Evolutionary conservation across 768 basidiomycete genomes (phyloP).

Genomic region (Pholiota microspora): DNA sequence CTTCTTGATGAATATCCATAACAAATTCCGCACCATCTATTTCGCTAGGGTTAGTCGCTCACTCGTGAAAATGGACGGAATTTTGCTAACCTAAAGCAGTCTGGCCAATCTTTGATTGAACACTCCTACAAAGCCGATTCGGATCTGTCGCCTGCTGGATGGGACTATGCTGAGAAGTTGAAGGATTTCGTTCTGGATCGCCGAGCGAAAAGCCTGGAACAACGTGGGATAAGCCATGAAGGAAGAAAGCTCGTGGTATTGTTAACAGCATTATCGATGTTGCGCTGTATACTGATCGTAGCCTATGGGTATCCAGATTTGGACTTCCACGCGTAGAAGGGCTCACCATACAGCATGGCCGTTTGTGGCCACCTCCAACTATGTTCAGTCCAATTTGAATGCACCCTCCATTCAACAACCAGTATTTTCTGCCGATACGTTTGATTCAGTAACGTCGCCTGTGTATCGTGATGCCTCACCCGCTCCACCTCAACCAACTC

Average conservation of each 20-base stretch:
- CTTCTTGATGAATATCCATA: slow-evolving; percentile 99
- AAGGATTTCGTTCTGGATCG: slow-evolving; percentile 89
- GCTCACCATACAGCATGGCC: slow-evolving; percentile 98
- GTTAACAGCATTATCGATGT: slow-evolving; percentile 8
- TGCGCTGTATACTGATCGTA: not conserved
- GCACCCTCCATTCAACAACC: slow-evolving; percentile 14
- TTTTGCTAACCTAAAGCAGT: slow-evolving; percentile 42
- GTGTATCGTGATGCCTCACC: slow-evolving; percentile 7
- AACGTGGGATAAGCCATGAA: slow-evolving; percentile 60
- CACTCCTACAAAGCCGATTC: slow-evolving; percentile 99
- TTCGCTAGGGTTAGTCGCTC: slow-evolving; percentile 78
- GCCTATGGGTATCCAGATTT: slow-evolving; percentile 57
- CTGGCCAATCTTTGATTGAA: slow-evolving; percentile 97
- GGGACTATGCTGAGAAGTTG: slow-evolving; percentile 90
- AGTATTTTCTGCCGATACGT: slow-evolving; percentile 8
- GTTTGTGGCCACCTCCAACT: slow-evolving; percentile 50
- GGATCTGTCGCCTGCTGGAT: slow-evolving; percentile 90
- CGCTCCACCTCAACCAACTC: slow-evolving; percentile 3
- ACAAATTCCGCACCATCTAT: slow-evolving; percentile 88
- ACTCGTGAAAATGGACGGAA: not conserved
- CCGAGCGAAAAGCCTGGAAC: slow-evolving; percentile 71
- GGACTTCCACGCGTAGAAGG: slow-evolving; percentile 93
- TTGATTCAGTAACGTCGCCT: slow-evolving; percentile 15
- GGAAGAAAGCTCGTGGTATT: slow-evolving; percentile 68
- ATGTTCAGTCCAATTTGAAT: slow-evolving; percentile 13